Base-by-base conservation (phyloP, 2,329 filamentous ascomycete genomes). In the Fusarium irregulare region DNA sequence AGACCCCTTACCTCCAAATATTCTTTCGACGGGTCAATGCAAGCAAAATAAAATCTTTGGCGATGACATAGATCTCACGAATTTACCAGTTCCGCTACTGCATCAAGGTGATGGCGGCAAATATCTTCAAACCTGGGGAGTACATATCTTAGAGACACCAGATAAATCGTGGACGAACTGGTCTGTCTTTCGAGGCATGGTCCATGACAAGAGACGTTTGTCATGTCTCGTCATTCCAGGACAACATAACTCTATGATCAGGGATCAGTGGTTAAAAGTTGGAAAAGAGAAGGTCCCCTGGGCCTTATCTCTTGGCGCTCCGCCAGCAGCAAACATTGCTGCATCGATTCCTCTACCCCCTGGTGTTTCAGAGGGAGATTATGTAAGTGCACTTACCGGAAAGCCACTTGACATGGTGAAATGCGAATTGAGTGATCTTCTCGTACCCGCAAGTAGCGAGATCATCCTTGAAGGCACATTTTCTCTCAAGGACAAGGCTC, bases 51-150 rank as follows among this genome's bases (percentile, higher is more conserved):
- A 46, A 10, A 44, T 70, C 3, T 41, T 53, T 7, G 41, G 56
- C 2, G 34, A 60, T 10, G 25, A 66, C 4, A 44, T 66, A 28
- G 62, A 66, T 16, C 77, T 87, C 1, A 79, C 74, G 0, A 72
- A 70, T 14, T 74, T 85, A 0, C 83, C 84, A 0, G 77, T 77
- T 0, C 84, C 84, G 0, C 53, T 80, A 6, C 73, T 86, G 0
- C 81, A 86, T 71, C 58, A 81, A 61, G 69, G 74, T 0, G 84
- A 87, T 55, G 84, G 84, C 0, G 84, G 85, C 0, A 83, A 83
- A 54, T 87, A 86, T 60, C 75, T 86, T n/a, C 84, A 86, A 60
- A 87, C 84, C 0, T 83, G 81, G 47, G 85, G 85, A 4, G 83
- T 86, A 73, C 79, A 85, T 57, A 73, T 86, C 13, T 72, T 86